These are phyloP conservation scores for Corymbia maculata DNA, from an alignment of 345 rosid genomes.

Conservation along the genomic window DNA sequence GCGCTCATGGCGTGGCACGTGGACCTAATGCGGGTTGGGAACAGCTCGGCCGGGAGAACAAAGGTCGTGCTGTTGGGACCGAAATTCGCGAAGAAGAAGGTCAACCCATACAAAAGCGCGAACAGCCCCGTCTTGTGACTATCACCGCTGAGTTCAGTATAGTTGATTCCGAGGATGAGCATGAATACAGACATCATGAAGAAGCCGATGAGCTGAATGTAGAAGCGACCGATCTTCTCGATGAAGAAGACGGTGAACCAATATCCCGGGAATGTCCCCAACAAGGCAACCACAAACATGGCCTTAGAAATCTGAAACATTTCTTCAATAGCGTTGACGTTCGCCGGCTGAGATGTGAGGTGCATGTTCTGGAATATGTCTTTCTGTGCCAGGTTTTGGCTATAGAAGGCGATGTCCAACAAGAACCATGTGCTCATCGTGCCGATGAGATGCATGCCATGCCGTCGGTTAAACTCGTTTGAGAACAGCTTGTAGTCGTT, in stretches of 20 bases:
- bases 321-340: constrained; percentile 26
- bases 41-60: constrained; percentile 51
- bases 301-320: constrained; percentile 37
- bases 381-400: constrained; percentile 46
- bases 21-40: constrained; percentile 42
- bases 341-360: background rate
- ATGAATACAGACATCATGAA: constrained; percentile 50
- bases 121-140: constrained; percentile 12
- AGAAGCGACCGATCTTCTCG: constrained; percentile 37
- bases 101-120: constrained; percentile 21
- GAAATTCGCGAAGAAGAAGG: constrained; percentile 56
- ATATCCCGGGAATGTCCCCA: constrained; percentile 52
- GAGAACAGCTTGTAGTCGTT: constrained; percentile 23
- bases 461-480: constrained; percentile 24
- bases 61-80: constrained; percentile 56
- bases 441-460: constrained; percentile 37
- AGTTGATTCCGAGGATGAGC: constrained; percentile 27
- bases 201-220: constrained; percentile 41
- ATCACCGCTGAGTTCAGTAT: constrained; percentile 8
- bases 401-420: constrained; percentile 53
- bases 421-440: constrained; percentile 44
- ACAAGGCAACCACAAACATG: constrained; percentile 33
- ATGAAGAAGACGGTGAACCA: constrained; percentile 46
- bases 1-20: constrained; percentile 56
- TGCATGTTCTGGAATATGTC: constrained; percentile 37